A percentile compares a stretch with the other conserved stretches of the same genome.
Evolutionary conservation across 2,329 filamentous ascomycete genomes (phyloP).

Genomic region (Nemania diffusa): DNA sequence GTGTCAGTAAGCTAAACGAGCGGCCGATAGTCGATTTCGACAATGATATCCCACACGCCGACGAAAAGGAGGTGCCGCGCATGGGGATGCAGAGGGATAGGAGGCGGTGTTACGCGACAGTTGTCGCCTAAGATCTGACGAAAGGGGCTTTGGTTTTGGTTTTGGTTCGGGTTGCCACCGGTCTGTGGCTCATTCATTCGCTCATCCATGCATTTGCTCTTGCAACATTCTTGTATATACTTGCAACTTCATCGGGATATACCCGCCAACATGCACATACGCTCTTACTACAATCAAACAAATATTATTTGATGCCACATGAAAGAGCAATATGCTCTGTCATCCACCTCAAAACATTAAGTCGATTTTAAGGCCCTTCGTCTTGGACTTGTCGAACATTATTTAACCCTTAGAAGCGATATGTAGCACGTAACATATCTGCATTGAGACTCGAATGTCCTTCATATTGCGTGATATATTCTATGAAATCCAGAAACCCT

Average conservation of each 20-base stretch:
- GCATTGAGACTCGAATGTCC: not conserved
- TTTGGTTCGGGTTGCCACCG: not conserved
- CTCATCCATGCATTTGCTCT: not conserved
- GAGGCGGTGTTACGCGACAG: not conserved
- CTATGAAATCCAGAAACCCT: not conserved
- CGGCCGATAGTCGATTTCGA: not conserved
- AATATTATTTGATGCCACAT: not conserved
- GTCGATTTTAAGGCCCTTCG: not conserved
- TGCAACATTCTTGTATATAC: conserved; percentile 39
- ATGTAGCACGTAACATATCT: not conserved
- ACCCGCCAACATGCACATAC: conserved; percentile 30
- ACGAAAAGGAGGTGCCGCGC: not conserved
- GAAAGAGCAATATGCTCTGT: not conserved
- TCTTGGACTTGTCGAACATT: not conserved
- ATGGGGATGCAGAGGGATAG: not conserved
- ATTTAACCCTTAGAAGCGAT: not conserved
- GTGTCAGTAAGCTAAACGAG: conserved; percentile 43
- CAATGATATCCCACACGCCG: not conserved
- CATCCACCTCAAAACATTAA: not conserved
- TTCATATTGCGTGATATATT: not conserved
- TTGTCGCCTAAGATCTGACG: not conserved
- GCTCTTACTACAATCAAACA: conserved; percentile 1
- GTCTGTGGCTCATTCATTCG: not conserved
- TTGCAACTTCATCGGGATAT: conserved; percentile 24
- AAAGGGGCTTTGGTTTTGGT: not conserved